phyloP scores from a whole-genome alignment of 129 eudicot species.

The Lonicera japonica region DNA sequence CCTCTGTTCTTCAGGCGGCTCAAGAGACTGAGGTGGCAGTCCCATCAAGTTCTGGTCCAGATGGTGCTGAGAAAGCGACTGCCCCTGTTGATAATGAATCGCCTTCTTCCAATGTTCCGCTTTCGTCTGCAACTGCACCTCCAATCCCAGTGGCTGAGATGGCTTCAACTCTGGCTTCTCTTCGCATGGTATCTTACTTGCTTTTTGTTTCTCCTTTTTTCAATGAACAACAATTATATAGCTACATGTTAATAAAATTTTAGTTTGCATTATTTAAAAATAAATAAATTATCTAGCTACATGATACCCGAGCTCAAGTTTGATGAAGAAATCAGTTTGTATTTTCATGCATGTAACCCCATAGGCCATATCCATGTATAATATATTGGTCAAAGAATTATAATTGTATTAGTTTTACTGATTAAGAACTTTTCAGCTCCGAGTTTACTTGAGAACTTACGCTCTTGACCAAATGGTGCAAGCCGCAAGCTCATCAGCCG shows the following conservation, averaged over 20 bases:
- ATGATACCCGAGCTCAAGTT: neutral
- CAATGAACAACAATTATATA: neutral
- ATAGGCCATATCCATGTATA: neutral
- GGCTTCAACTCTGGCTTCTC: conserved; percentile 76
- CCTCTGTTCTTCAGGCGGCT: conserved; percentile 51
- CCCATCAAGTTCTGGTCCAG: conserved; percentile 39
- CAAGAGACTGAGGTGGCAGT: conserved; percentile 45
- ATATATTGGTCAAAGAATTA: neutral
- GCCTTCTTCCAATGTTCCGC: conserved; percentile 49
- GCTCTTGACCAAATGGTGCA: conserved; percentile 97
- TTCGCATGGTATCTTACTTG: conserved; percentile 55
- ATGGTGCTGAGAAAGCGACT: conserved; percentile 38
- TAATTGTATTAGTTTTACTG: conserved; percentile 6
- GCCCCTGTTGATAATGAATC: conserved; percentile 40
- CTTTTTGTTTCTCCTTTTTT: neutral
- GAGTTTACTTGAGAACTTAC: conserved; percentile 84
- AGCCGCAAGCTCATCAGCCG: conserved; percentile 96
- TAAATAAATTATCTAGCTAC: neutral
- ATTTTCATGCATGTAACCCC: neutral
- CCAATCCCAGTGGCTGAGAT: conserved; percentile 52
- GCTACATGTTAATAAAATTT: neutral
- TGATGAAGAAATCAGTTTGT: neutral
- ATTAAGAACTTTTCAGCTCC: conserved; percentile 52
- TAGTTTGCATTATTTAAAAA: neutral
- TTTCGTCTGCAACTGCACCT: conserved; percentile 37